Conservation (phyloP, 2,329 filamentous ascomycete species). For the Biscogniauxia marginata region DNA sequence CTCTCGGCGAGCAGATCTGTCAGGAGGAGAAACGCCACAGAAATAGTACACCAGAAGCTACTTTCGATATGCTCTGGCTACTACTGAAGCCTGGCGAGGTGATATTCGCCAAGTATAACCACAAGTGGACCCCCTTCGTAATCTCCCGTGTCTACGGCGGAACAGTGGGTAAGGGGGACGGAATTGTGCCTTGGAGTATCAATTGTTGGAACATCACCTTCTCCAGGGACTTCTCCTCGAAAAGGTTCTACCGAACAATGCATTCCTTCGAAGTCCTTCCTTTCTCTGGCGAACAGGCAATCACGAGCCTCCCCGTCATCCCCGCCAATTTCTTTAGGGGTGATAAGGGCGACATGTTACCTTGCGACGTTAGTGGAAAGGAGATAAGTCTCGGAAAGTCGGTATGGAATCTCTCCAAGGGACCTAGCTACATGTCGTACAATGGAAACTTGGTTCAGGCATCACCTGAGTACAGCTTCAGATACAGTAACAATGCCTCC, state of each 20-base stretch:
- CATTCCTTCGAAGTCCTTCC: slow-evolving; percentile 34
- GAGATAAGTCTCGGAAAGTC: slow-evolving; percentile 41
- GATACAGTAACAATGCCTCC: slow-evolving; percentile 22
- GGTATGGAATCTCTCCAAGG: slow-evolving; percentile 48
- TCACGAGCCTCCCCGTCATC: slow-evolving; percentile 40
- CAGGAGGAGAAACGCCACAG: slow-evolving; percentile 42
- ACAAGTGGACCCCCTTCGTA: slow-evolving; percentile 42
- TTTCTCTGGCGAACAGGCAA: slow-evolving; percentile 45
- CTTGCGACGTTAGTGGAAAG: slow-evolving; percentile 34
- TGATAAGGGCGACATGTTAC: slow-evolving; percentile 29
- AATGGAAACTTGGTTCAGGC: slow-evolving; percentile 40
- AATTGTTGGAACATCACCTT: slow-evolving; percentile 44
- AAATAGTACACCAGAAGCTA: slow-evolving; percentile 39
- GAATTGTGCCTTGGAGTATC: slow-evolving; percentile 24
- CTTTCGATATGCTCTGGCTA: slow-evolving; percentile 47
- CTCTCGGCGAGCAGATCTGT: slow-evolving; percentile 36
- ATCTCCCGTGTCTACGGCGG: slow-evolving; percentile 34
- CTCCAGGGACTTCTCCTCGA: slow-evolving; percentile 17
- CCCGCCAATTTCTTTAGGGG: slow-evolving; percentile 44
- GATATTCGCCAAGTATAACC: slow-evolving; percentile 41
- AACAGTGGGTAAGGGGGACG: neutral
- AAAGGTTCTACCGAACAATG: slow-evolving; percentile 38
- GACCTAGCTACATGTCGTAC: slow-evolving; percentile 46
- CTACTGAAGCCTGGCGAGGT: slow-evolving; percentile 46
- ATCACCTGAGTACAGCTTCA: slow-evolving; percentile 19